Percentiles rank a stretch among this genome's conserved stretches.
Conservation (phyloP, 148 eudicot genomes). For the Cornus suecica region DNA sequence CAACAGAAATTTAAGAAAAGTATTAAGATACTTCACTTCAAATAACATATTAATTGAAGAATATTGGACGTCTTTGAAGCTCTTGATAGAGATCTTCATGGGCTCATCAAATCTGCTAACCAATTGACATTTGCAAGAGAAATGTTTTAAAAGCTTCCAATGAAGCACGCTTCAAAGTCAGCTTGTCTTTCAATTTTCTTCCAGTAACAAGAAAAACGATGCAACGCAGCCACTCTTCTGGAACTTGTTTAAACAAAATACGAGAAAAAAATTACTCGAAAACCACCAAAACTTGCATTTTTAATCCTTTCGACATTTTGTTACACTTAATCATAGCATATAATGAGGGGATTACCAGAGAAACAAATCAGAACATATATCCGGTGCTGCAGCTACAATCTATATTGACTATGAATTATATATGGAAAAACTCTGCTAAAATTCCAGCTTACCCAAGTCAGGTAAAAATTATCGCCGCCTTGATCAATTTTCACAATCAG, state of each 20-base stretch:
- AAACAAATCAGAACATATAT: neutral
- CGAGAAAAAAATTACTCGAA: neutral
- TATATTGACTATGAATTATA: neutral
- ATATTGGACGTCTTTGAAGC: no score
- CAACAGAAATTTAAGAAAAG: no score
- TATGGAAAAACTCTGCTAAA: neutral
- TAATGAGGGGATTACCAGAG: neutral
- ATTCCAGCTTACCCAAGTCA: neutral
- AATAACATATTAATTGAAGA: no score
- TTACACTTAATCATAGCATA: neutral
- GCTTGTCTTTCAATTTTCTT: no score
- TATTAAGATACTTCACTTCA: no score
- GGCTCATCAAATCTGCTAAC: no score
- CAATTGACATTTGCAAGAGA: no score
- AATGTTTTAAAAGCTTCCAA: no score
- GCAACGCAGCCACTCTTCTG: no score
- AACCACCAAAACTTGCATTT: neutral
- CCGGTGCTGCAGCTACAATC: neutral
- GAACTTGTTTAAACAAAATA: neutral
- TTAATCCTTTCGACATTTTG: neutral
- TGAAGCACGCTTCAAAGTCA: no score
- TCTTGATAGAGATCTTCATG: no score
- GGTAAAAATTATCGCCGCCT: neutral
- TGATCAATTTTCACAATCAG: conserved; percentile 10
- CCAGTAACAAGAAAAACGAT: no score